A percentile compares a stretch with the other conserved stretches of the same genome.
These are phyloP conservation scores for Fonsecaea pugnacius DNA, from an alignment of 2,329 filamentous ascomycete genomes.

Conservation along the genomic window DNA sequence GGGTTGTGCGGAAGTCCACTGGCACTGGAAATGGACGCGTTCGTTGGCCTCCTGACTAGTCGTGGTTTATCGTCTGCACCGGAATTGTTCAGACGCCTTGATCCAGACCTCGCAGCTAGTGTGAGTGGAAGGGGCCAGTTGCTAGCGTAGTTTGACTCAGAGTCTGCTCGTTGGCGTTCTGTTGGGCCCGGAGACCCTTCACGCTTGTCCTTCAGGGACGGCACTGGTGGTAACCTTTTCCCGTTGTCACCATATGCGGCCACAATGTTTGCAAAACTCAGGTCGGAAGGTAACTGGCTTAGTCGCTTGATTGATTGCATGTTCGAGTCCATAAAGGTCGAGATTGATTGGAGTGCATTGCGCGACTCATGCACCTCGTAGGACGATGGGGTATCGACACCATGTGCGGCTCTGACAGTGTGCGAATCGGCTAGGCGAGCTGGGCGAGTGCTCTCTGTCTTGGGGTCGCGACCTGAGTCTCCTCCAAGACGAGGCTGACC, in stretches of 20 bases:
- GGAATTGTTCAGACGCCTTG: constrained; percentile 7
- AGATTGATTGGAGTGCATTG: constrained; percentile 24
- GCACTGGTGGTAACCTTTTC: constrained; percentile 2
- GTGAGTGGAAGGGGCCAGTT: not conserved
- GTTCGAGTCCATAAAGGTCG: constrained; percentile 23
- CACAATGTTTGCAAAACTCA: constrained; percentile 26
- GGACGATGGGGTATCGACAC: constrained; percentile 18
- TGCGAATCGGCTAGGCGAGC: constrained; percentile 20
- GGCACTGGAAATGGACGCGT: constrained; percentile 23
- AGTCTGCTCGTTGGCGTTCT: not conserved
- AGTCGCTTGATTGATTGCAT: constrained; percentile 27
- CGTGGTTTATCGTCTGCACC: constrained; percentile 7
- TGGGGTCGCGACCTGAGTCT: not conserved
- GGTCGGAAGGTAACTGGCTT: constrained; percentile 25
- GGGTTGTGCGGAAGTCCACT: constrained; percentile 23
- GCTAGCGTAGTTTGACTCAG: not conserved
- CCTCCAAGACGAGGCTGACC: not conserved
- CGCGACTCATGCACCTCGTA: constrained; percentile 22
- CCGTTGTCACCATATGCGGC: constrained; percentile 19
- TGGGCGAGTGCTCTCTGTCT: constrained; percentile 8
- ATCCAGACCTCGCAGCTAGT: not conserved
- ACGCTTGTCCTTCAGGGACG: not conserved
- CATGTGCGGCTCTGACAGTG: constrained; percentile 21
- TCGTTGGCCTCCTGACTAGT: constrained; percentile 21
- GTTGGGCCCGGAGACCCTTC: constrained; percentile 1